Conservation (phyloP, 805 yeast species). For the Tetrapisispora arboricola region DNA sequence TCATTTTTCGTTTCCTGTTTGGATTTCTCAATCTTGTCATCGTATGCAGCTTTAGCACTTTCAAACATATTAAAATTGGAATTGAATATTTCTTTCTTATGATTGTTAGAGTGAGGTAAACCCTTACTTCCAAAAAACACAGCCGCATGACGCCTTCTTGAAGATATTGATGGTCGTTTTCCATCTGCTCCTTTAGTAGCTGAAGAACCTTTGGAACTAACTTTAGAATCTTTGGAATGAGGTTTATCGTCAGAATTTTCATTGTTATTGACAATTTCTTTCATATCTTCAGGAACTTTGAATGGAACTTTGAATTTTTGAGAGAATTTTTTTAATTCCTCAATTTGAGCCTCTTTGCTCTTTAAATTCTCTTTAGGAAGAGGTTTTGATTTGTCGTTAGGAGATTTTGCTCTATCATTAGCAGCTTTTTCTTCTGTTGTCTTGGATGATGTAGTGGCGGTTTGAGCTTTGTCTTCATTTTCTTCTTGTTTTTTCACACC, state of each 20-base stretch:
- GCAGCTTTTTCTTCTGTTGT: too few species aligned
- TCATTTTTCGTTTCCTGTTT: conserved; percentile 7
- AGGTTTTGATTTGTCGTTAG: not conserved
- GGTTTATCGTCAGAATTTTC: not conserved
- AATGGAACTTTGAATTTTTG: conserved; percentile 70
- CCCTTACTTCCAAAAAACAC: conserved; percentile 32
- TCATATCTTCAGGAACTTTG: conserved; percentile 38
- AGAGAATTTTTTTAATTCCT: conserved; percentile 65
- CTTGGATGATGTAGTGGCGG: too few species aligned
- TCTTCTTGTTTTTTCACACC: not conserved
- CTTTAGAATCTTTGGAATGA: not conserved
- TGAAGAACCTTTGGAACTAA: not conserved
- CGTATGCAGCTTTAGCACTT: conserved; percentile 32
- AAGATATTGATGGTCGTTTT: conserved; percentile 3
- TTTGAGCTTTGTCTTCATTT: too few species aligned
- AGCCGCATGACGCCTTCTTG: conserved; percentile 20
- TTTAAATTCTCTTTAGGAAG: not conserved
- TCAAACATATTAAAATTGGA: conserved; percentile 43
- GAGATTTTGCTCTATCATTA: not conserved
- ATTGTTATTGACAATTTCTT: conserved; percentile 2
- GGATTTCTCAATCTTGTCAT: conserved; percentile 21
- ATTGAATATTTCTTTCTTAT: conserved; percentile 29
- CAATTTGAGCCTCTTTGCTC: conserved; percentile 48
- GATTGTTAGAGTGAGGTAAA: conserved; percentile 24
- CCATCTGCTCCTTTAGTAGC: not conserved